Evolutionary conservation across 768 basidiomycete genomes (phyloP), one percentile per base, ranked within the genome.

Genomic region (Trametes villosa): DNA sequence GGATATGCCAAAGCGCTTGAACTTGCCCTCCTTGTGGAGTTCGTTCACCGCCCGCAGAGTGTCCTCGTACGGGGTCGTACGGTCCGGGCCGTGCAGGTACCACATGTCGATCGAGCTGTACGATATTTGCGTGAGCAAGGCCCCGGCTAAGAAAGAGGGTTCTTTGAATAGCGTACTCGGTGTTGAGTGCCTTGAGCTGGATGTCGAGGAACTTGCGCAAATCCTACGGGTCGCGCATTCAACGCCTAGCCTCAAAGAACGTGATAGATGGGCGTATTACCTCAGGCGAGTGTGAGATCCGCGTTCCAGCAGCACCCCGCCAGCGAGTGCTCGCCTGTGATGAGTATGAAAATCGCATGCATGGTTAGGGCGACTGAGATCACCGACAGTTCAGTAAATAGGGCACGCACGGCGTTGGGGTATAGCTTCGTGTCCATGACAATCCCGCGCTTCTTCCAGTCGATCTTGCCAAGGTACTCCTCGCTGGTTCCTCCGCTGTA

Each of bases 341-440:
- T 38, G 13, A 11, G 18, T 4, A 38, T 34, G 33, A 8, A n/a
- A n/a, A 38, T 38, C 36, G 36, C 18, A 38, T 7, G 6, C 4
- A 38, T 15, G 4, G 36, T 4, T 17, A 11, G 4, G 4, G 13
- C 36, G 18, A 7, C 18, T 11, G 13, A 11, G 13, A 34, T 7
- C 36, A 38, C 33, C 17, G 42, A 22, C 3, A 44, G n/a, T 44
- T 13, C 42, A n/a, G 5, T 20, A 11, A 22, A 20, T 44, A 9
- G 7, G 22, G 17, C 18, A 41, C 65, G 59, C 36, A 76, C 75
- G 12, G 60, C 55, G 41, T 62, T 68, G 0, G 85, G 85, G 60
- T 79, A 80, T 17, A 85, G 78, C 68, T 89, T 89, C 0, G 85
- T 88, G 45, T 86, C 85, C 44, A 88, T 72, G 53, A 78, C 77